Base-by-base conservation (phyloP, 345 rosid genomes). In the Brassica cretica region DNA sequence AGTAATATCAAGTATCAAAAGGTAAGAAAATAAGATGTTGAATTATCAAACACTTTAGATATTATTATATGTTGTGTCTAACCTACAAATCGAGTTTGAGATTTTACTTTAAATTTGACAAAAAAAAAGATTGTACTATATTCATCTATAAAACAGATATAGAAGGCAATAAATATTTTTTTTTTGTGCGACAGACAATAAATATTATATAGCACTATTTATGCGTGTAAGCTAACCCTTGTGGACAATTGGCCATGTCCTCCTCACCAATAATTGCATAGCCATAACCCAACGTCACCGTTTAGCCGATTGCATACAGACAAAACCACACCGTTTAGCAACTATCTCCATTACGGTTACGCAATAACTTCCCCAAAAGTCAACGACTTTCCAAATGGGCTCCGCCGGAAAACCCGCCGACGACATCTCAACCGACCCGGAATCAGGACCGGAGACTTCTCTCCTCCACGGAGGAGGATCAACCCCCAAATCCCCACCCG, bases 381-480 rank as follows among this genome's bases (percentile, higher is more conserved):
- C 82, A 66, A 73, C 82, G 5, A 73, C 37, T 4, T 30, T 32
- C 73, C 32, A 78, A 37, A 89, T 92, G 96, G 86, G 82, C 61
- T 32, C 82, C 80, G 33, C 84, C 88, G 80, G 46, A 11, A 0
- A 6, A n/a, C 33, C 81, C 58, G 30, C 78, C 51, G 29, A 60
- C 80, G 71, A 68, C 19, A 77, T 32, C 8, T 75, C 24, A 65
- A 66, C 78, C 70, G 81, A 78, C 46, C 75, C 80, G 27, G 89
- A 86, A 33, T 2, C 82, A 66, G 84, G 64, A 69, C 46, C 89
- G 15, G 96, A 92, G 78, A 85, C 94, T 6, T 60, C 88, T 27
- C 88, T 71, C 55, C 93, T 91, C 71, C 84, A 79, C 51, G 7
- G 6, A 6, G 15, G 72, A 19, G 19, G 71, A 44, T 10, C 84